A percentile compares a stretch with the other conserved stretches of the same genome.
phyloP scores from a whole-genome alignment of 192 early-diverging fungal genomes.

The Backusella circina region DNA sequence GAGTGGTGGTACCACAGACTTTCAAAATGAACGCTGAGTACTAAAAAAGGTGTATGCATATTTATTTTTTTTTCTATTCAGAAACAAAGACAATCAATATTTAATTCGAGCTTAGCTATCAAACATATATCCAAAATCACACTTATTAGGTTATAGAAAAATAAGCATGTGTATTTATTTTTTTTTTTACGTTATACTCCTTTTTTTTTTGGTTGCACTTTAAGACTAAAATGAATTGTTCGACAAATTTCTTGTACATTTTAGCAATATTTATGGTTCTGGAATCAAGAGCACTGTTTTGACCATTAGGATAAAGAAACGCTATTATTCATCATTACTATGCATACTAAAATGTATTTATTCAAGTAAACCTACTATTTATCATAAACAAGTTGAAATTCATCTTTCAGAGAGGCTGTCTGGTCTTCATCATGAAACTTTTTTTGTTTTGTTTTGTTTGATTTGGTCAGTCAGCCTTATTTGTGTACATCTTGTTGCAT shows the following conservation, averaged over 20 bases:
- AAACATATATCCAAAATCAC: neutral
- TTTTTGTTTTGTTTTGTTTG: neutral
- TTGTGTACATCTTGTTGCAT: neutral
- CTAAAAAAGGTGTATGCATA: neutral
- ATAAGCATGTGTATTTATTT: neutral
- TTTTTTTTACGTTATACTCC: neutral
- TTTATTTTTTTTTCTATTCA: neutral
- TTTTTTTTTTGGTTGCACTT: too few species aligned
- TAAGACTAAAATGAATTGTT: too few species aligned
- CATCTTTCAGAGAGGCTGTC: neutral
- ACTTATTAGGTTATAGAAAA: neutral
- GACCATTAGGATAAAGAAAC: neutral
- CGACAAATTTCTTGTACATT: neutral
- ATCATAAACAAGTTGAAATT: neutral
- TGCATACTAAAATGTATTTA: neutral
- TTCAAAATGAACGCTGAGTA: neutral
- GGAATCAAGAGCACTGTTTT: neutral
- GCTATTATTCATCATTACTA: neutral
- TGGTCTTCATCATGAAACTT: neutral
- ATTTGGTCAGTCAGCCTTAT: neutral
- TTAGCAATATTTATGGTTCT: neutral
- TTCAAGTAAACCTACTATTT: neutral
- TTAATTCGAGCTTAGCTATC: neutral
- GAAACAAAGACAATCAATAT: neutral
- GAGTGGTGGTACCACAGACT: neutral